A percentile compares a stretch with the other conserved stretches of the same genome.
Conservation (phyloP, 2,329 filamentous ascomycete species). For the Penicillium sp. region DNA sequence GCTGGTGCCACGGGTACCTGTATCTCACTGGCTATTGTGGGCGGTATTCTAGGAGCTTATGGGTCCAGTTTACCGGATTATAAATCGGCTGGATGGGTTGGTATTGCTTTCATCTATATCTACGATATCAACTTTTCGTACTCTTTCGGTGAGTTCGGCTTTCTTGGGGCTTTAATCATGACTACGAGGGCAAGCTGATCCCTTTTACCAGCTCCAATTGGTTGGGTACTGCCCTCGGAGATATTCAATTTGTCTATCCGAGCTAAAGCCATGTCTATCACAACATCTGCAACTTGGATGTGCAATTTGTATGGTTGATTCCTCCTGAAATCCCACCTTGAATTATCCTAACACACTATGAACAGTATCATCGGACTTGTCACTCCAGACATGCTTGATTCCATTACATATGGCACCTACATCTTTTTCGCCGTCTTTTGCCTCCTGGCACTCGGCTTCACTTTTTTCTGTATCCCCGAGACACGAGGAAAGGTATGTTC, state of each 20-base stretch:
- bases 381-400: slow-evolving; percentile 39
- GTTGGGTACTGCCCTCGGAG: slow-evolving; percentile 42
- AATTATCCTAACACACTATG: not conserved
- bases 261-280: slow-evolving; percentile 40
- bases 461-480: slow-evolving; percentile 37
- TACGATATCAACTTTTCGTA: slow-evolving; percentile 42
- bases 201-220: slow-evolving; percentile 31
- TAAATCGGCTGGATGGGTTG: slow-evolving; percentile 36
- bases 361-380: slow-evolving; percentile 37
- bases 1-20: slow-evolving; percentile 37
- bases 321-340: not conserved
- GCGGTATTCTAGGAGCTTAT: slow-evolving; percentile 34
- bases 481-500: slow-evolving; percentile 35
- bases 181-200: not conserved
- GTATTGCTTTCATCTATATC: slow-evolving; percentile 40
- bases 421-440: slow-evolving; percentile 42
- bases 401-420: slow-evolving; percentile 40
- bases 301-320: slow-evolving; percentile 35
- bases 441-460: slow-evolving; percentile 35
- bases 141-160: slow-evolving; percentile 32
- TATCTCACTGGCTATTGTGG: slow-evolving; percentile 37
- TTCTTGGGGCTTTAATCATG: not conserved
- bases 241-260: slow-evolving; percentile 41
- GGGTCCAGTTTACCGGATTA: slow-evolving; percentile 29
- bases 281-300: slow-evolving; percentile 41